Conservation (phyloP, 2,329 filamentous ascomycete species). For the Botryosphaeria dothidea region DNA sequence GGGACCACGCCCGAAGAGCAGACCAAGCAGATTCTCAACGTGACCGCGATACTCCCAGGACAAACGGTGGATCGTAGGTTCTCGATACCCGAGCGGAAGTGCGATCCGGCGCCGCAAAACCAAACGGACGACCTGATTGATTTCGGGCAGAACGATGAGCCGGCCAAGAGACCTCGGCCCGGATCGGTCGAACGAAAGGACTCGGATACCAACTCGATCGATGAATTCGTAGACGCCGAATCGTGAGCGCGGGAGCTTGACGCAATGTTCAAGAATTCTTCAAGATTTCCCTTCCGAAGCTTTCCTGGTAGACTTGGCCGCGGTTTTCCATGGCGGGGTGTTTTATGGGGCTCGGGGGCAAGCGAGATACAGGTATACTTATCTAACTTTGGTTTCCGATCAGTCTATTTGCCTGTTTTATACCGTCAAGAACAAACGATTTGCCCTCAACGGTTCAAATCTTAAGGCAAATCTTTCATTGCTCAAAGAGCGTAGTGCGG, state of each 20-base stretch:
- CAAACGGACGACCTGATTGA: slow-evolving; percentile 55
- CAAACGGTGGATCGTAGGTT: slow-evolving; percentile 56
- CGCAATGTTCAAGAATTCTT: neutral
- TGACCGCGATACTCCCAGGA: slow-evolving; percentile 81
- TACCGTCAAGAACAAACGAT: slow-evolving; percentile 13
- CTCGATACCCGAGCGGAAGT: slow-evolving; percentile 58
- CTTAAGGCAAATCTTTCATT: neutral
- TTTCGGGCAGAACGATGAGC: slow-evolving; percentile 51
- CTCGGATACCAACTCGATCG: slow-evolving; percentile 44
- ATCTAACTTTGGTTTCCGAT: slow-evolving; percentile 17
- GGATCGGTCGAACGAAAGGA: slow-evolving; percentile 37
- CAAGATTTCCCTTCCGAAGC: neutral
- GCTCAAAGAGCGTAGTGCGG: neutral
- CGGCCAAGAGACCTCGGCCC: neutral
- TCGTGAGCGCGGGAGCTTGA: slow-evolving; percentile 27
- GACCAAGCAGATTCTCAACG: slow-evolving; percentile 78
- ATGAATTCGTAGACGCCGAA: slow-evolving; percentile 52
- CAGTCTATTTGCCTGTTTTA: slow-evolving; percentile 11
- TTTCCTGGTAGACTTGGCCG: slow-evolving; percentile 8
- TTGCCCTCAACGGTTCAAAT: slow-evolving; percentile 15
- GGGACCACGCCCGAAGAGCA: slow-evolving; percentile 67
- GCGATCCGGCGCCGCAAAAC: slow-evolving; percentile 24
- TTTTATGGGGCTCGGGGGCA: neutral
- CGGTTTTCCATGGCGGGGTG: neutral
- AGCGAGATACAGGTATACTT: slow-evolving; percentile 7